Evolutionary conservation across 495 filamentous ascomycete genomes (phyloP).

Genomic region (Penicillium coprophilum): DNA sequence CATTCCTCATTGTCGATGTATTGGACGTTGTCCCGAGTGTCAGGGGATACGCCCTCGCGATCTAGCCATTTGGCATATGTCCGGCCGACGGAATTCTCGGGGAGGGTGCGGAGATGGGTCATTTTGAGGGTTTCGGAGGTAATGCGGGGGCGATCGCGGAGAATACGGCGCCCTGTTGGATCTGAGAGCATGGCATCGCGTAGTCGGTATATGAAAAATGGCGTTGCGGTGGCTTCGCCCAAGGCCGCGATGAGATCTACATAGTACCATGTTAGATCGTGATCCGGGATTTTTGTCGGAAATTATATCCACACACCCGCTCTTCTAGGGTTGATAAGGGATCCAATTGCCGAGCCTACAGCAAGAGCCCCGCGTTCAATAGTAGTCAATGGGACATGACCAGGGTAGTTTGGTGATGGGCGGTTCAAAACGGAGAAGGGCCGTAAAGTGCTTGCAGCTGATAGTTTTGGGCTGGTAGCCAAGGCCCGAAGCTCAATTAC

Average conservation of each 20-base stretch:
- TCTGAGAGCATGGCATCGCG: slow-evolving; percentile 84
- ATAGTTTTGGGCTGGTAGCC: slow-evolving; percentile 8
- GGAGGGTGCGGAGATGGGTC: slow-evolving; percentile 66
- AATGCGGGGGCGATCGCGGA: slow-evolving; percentile 85
- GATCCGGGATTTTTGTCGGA: not conserved
- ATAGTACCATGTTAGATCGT: not conserved
- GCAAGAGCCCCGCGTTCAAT: slow-evolving; percentile 76
- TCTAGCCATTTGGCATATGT: slow-evolving; percentile 88
- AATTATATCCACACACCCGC: slow-evolving; percentile 51
- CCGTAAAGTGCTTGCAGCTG: slow-evolving; percentile 23
- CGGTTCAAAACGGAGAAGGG: slow-evolving; percentile 77
- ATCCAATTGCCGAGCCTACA: slow-evolving; percentile 76
- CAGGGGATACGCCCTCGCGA: slow-evolving; percentile 86
- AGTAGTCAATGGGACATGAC: slow-evolving; percentile 83
- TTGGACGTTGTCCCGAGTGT: slow-evolving; percentile 75
- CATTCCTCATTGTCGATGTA: slow-evolving; percentile 95
- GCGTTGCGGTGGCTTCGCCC: slow-evolving; percentile 89
- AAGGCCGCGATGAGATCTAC: slow-evolving; percentile 89
- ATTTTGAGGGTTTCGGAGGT: slow-evolving; percentile 75
- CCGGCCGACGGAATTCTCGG: slow-evolving; percentile 73
- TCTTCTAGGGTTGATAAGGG: slow-evolving; percentile 75
- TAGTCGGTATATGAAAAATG: slow-evolving; percentile 92
- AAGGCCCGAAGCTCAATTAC: slow-evolving; percentile 24
- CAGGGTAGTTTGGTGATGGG: slow-evolving; percentile 71
- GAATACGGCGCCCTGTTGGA: slow-evolving; percentile 85